These are phyloP conservation scores for Xylariaceae sp. DNA, from an alignment of 2,329 filamentous ascomycete species.

Conservation along the genomic window DNA sequence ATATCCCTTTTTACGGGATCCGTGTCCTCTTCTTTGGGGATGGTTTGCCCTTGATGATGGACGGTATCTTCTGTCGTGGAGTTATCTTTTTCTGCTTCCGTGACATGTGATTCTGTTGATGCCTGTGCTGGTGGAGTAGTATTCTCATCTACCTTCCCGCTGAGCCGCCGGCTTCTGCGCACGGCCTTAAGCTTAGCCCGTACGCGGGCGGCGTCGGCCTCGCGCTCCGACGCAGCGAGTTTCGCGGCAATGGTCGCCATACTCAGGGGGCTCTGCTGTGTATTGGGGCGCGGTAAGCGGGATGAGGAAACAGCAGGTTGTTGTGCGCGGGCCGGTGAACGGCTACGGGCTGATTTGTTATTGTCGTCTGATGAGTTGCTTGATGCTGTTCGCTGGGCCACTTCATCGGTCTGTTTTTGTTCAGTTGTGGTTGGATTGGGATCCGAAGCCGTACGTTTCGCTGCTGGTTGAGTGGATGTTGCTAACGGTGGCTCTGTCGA, in stretches of 20 bases:
- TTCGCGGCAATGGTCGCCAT: constrained; percentile 69
- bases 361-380: constrained; percentile 3
- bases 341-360: not conserved
- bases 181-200: constrained; percentile 67
- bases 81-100: constrained; percentile 16
- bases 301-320: constrained; percentile 35
- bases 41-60: constrained; percentile 16
- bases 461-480: constrained; percentile 19
- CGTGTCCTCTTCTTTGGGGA: constrained; percentile 27
- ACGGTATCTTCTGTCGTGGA: constrained; percentile 28
- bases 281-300: constrained; percentile 45
- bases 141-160: constrained; percentile 10
- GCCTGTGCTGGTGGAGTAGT: not conserved
- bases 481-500: no score
- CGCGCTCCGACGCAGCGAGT: constrained; percentile 67
- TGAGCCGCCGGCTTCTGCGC: constrained; percentile 42
- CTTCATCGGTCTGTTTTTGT: not conserved
- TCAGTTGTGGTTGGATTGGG: constrained; percentile 20
- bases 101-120: not conserved
- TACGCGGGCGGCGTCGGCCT: constrained; percentile 68
- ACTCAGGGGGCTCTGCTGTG: constrained; percentile 63
- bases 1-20: constrained; percentile 40
- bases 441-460: no score
- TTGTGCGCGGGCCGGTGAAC: constrained; percentile 11
- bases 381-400: not conserved